phyloP scores from a whole-genome alignment of 129 eudicot species.

The Tanacetum coccineum region DNA sequence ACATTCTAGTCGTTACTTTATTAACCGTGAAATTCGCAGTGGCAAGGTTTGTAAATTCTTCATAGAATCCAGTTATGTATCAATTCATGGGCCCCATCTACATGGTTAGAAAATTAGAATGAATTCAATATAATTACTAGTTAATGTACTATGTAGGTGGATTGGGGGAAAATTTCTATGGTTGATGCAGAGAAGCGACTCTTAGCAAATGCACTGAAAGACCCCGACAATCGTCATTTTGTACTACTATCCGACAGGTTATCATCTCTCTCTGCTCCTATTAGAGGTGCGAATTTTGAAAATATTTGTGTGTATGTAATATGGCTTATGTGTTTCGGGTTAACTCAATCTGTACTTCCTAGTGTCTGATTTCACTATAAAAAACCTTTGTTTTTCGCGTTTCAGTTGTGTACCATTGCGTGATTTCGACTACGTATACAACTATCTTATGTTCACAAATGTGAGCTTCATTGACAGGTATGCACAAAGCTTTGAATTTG shows the following conservation, averaged over 20 bases:
- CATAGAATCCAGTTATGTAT: neutral
- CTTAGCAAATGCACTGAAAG: conserved; percentile 71
- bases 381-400: conserved; percentile 16
- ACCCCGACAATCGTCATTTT: conserved; percentile 78
- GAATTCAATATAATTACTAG: neutral
- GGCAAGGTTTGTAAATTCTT: conserved; percentile 45
- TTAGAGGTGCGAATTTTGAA: neutral
- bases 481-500: conserved; percentile 21
- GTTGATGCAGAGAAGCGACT: conserved; percentile 90
- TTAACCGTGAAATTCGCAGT: conserved; percentile 72
- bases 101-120: neutral
- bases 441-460: conserved; percentile 87
- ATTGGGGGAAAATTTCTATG: conserved; percentile 88
- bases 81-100: neutral
- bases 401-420: conserved; percentile 90
- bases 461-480: conserved; percentile 93
- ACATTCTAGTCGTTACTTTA: conserved; percentile 70
- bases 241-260: conserved; percentile 95
- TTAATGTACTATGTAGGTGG: conserved; percentile 46
- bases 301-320: neutral
- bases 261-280: neutral
- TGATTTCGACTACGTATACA: conserved; percentile 76
- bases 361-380: neutral
- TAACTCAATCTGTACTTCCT: neutral
- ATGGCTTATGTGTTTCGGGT: neutral